A percentile compares a stretch with the other conserved stretches of the same genome.
Conservation (phyloP, 2,329 filamentous ascomycete genomes). For the Sporothrix humicola region DNA sequence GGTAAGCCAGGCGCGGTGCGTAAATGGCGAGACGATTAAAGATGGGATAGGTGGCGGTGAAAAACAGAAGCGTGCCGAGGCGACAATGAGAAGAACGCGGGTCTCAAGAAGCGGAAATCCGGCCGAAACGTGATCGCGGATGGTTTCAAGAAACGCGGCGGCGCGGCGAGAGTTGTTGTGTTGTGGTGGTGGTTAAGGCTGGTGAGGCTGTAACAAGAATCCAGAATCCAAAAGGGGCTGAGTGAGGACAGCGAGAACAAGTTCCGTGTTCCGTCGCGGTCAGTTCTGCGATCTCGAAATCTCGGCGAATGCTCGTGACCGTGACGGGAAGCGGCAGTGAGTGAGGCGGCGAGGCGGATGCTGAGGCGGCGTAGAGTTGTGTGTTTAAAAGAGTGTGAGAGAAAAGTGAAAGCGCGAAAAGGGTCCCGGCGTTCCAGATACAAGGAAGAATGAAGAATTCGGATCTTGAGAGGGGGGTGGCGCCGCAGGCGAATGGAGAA, state of each 20-base stretch:
- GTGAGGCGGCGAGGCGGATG: not conserved
- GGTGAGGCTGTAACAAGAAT: not conserved
- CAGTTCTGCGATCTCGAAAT: slow-evolving; percentile 2
- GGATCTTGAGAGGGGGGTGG: slow-evolving; percentile 33
- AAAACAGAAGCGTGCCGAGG: not conserved
- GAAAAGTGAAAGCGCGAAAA: slow-evolving; percentile 15
- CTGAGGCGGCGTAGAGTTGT: not conserved
- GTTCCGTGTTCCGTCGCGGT: slow-evolving; percentile 28
- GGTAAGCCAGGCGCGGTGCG: slow-evolving; percentile 26
- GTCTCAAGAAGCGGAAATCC: not conserved
- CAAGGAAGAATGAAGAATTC: slow-evolving; percentile 32
- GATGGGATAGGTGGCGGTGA: not conserved
- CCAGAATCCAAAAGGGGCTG: slow-evolving; percentile 22
- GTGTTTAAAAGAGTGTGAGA: slow-evolving; percentile 6
- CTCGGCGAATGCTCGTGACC: not conserved
- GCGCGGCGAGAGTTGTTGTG: not conserved
- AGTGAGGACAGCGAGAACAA: not conserved
- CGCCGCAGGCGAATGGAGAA: slow-evolving; percentile 29
- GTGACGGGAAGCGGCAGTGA: not conserved
- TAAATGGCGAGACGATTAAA: not conserved
- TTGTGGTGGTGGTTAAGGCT: not conserved
- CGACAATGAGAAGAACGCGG: not conserved
- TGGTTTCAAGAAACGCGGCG: not conserved
- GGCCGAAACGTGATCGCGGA: not conserved
- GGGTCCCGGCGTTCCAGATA: slow-evolving; percentile 24